Base-by-base conservation (phyloP, 2,329 filamentous ascomycete genomes). In the Aspergillus niger region DNA sequence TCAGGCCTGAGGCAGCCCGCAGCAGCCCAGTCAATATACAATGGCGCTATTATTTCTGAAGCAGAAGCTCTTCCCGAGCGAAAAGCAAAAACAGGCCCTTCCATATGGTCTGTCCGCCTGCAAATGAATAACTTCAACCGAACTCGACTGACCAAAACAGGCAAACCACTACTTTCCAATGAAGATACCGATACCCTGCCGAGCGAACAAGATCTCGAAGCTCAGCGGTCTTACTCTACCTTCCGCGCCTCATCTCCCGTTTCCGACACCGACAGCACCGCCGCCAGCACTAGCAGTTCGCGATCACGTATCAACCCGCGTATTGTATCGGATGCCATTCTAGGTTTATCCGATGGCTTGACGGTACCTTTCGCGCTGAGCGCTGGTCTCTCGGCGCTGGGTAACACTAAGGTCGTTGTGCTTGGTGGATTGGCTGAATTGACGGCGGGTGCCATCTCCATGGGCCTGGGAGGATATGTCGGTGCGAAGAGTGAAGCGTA, bases 331-430 rank as follows among this genome's bases (percentile, higher is more conserved):
- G 81, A 91, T 74, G 82, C 87, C 61, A 91, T 90, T 63, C 86
- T 92, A 62, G 90, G 90, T 38, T 86, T 92, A 66, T 88, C 90
- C 1, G 90, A 93, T 71, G 90, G 90, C 3, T 80, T 93, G 63
- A 93, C 90, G 0, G 90, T 93, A 0, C 90, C 90, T 1, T 93
- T 93, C 65, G 90, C 90, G 8, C 78, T 93, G 56, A 91, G 89
- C 0, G 90, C 91, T 0, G 90, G 90, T 28, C 82, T 93, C 57
- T 77, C 73, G 4, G 78, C 78, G 5, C 80, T 90, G 24, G 87
- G 87, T 38, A 81, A 85, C 69, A 87, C 86, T n/a, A 83, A 82
- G 52, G 83, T 89, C 2, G 87, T 90, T 63, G 85, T 94, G 61
- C 83, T 89, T 58, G 90, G 88, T 57, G 90, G 90, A 5, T 79